phyloP scores from a whole-genome alignment of 2,329 filamentous ascomycete genomes.

The Aspergillus neotritici region DNA sequence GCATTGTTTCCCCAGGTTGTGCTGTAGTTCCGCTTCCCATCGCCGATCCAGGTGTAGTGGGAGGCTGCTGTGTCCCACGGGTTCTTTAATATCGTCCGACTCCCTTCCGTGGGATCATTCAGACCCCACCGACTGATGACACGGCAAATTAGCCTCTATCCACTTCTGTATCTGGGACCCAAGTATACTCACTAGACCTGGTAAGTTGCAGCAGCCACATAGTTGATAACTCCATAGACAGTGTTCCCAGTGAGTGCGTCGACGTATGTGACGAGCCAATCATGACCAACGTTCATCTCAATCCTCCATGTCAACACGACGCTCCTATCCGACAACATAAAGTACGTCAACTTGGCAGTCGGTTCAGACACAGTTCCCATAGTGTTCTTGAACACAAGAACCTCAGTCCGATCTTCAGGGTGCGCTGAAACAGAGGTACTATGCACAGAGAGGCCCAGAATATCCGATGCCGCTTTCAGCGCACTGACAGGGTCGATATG shows the following conservation, averaged over 20 bases:
- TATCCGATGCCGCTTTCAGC: slow-evolving; percentile 1
- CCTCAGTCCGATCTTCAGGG: background rate
- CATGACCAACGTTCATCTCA: slow-evolving; percentile 10
- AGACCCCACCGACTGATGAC: slow-evolving; percentile 9
- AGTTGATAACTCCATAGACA: slow-evolving; percentile 13
- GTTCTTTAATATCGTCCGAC: slow-evolving; percentile 6
- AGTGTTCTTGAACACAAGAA: slow-evolving; percentile 8
- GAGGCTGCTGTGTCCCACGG: slow-evolving; percentile 11
- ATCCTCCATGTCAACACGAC: slow-evolving; percentile 10
- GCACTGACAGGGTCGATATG: slow-evolving; percentile 6
- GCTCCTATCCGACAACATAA: slow-evolving; percentile 4
- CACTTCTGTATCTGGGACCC: no score
- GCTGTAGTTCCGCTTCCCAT: slow-evolving; percentile 8
- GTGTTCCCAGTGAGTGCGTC: slow-evolving; percentile 5
- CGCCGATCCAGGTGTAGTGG: slow-evolving; percentile 12
- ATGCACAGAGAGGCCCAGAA: slow-evolving; percentile 5
- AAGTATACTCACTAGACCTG: slow-evolving; percentile 11
- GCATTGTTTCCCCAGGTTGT: slow-evolving; percentile 13
- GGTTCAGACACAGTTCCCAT: slow-evolving; percentile 11
- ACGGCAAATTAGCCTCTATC: no score
- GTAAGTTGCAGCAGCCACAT: slow-evolving; percentile 11
- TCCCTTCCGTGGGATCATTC: slow-evolving; percentile 11
- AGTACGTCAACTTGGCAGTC: slow-evolving; percentile 9
- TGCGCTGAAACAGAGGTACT: background rate
- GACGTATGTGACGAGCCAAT: slow-evolving; percentile 14